phyloP scores from a whole-genome alignment of 805 yeast genomes.

The Kluyveromyces aestuarii region DNA sequence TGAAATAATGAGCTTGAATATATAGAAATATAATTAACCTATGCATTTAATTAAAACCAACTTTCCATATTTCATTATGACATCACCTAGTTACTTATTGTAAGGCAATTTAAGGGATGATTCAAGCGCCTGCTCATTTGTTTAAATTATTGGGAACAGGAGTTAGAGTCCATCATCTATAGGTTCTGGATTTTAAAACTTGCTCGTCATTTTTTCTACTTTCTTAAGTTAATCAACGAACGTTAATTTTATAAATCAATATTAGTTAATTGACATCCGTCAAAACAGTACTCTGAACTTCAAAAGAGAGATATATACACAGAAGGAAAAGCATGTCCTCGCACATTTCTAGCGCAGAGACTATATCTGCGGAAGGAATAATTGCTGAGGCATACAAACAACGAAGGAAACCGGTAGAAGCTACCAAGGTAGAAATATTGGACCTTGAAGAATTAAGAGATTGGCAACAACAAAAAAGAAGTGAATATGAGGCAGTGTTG shows the following conservation, averaged over 20 bases:
- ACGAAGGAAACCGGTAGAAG: constrained; percentile 27
- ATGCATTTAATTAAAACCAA: no score
- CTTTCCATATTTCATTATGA: no score
- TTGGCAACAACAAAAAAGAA: constrained; percentile 64
- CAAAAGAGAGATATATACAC: not conserved
- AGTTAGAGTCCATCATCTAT: no score
- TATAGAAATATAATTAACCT: no score
- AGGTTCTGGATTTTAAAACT: not conserved
- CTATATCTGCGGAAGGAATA: constrained; percentile 57
- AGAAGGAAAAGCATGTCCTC: not conserved
- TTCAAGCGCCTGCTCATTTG: no score
- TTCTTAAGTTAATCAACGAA: no score
- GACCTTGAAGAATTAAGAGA: constrained; percentile 79
- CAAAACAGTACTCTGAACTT: not conserved
- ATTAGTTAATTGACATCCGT: not conserved
- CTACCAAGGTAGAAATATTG: constrained; percentile 36
- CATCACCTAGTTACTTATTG: no score
- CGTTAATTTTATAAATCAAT: not conserved
- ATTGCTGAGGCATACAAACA: constrained; percentile 52
- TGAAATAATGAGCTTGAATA: not conserved
- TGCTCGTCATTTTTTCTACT: not conserved
- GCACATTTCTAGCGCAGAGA: constrained; percentile 28
- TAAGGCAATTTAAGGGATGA: no score
- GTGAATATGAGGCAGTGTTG: constrained; percentile 79
- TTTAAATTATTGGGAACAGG: no score